These are phyloP conservation scores for Metschnikowia santaceciliae DNA, from an alignment of 805 yeast genomes.

Conservation along the genomic window DNA sequence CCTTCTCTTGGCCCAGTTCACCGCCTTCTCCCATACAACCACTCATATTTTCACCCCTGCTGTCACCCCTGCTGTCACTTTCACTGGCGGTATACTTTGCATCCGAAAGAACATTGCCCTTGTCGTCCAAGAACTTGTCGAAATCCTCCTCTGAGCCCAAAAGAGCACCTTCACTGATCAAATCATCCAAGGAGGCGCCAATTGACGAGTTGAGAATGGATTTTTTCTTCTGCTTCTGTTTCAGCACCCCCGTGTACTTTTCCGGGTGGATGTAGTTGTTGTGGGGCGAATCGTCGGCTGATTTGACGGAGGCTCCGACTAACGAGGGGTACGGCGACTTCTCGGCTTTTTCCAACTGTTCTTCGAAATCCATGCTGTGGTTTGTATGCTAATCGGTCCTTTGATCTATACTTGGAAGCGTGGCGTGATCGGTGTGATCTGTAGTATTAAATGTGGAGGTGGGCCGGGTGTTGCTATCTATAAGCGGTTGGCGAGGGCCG, in stretches of 20 bases:
- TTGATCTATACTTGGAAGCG: background rate
- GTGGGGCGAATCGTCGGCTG: constrained; percentile 45
- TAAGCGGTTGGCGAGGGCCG: background rate
- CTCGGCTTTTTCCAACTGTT: constrained; percentile 50
- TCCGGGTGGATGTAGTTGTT: constrained; percentile 45
- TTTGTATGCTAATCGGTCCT: too few species aligned
- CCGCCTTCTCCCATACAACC: too few species aligned
- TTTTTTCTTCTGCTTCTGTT: constrained; percentile 15
- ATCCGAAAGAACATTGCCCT: constrained; percentile 50
- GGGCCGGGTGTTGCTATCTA: constrained; percentile 4
- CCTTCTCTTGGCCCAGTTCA: too few species aligned
- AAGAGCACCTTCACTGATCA: constrained; percentile 44
- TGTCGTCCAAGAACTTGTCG: constrained; percentile 48
- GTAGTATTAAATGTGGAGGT: background rate
- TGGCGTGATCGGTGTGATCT: background rate
- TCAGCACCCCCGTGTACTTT: constrained; percentile 28
- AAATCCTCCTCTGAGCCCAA: constrained; percentile 51
- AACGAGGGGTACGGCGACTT: constrained; percentile 46
- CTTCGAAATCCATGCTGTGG: constrained; percentile 17
- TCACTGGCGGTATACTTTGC: constrained; percentile 25
- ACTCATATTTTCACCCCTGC: background rate
- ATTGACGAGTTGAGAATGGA: constrained; percentile 26
- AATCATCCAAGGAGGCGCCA: constrained; percentile 53
- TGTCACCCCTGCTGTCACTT: background rate
- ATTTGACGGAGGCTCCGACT: constrained; percentile 49